Conservation (phyloP, 2,329 filamentous ascomycete species). For the Trichoderma cornu-damae region DNA sequence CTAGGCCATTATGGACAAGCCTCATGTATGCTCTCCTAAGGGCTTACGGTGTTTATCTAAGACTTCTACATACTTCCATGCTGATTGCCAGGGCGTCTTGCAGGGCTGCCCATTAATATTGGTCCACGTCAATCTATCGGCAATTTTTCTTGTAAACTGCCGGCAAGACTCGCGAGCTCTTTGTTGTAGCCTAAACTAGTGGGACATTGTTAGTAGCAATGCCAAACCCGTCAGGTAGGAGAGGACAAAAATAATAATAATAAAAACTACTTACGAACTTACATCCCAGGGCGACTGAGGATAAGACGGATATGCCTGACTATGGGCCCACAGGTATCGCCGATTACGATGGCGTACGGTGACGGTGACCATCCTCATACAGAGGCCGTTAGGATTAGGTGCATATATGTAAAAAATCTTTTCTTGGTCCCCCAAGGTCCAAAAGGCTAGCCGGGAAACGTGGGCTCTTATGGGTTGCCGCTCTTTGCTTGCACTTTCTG, state of each 20-base stretch:
- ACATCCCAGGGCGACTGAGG: no score
- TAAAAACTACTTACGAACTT: no score
- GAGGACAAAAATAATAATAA: background rate
- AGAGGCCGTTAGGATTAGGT: background rate
- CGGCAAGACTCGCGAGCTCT: background rate
- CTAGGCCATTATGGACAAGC: background rate
- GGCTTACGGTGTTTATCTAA: background rate
- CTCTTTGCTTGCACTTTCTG: constrained; percentile 36
- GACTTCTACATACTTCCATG: background rate
- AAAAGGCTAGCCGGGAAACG: no score
- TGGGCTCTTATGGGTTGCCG: background rate
- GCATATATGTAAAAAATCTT: no score
- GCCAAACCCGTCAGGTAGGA: background rate
- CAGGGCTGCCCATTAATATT: no score
- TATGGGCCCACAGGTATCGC: background rate
- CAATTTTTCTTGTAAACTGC: background rate
- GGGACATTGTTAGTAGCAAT: background rate
- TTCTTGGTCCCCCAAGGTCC: no score
- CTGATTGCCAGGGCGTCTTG: no score
- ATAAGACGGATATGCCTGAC: no score
- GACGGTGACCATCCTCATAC: background rate
- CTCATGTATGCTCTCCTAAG: background rate
- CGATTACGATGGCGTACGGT: background rate
- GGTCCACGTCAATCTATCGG: background rate
- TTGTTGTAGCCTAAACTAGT: background rate